phyloP scores from a whole-genome alignment of 106 monocot species.

The Posidonia australis region DNA sequence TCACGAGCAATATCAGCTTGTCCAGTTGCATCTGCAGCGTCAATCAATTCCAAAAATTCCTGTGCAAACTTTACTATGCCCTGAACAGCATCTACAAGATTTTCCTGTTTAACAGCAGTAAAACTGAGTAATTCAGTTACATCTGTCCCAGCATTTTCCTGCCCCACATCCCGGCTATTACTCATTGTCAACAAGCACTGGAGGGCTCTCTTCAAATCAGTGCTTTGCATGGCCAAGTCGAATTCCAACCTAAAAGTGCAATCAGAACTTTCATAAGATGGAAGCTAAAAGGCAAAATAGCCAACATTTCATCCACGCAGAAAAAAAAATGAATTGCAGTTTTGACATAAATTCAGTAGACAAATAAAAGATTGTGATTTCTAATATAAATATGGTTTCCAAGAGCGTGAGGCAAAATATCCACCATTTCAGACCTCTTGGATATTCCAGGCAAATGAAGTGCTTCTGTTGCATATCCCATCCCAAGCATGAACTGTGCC shows the following conservation, averaged over 20 bases:
- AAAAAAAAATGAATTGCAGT: neutral
- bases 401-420: neutral
- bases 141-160: conserved; percentile 53
- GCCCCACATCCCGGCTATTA: conserved; percentile 84
- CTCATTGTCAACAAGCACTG: conserved; percentile 97
- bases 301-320: neutral
- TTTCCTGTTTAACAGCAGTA: conserved; percentile 80
- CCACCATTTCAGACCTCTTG: conserved; percentile 47
- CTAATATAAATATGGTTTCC: neutral
- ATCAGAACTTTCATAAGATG: neutral
- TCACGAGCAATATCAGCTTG: conserved; percentile 92
- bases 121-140: conserved; percentile 80
- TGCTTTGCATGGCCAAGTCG: conserved; percentile 98
- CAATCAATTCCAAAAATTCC: conserved; percentile 91
- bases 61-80: conserved; percentile 92
- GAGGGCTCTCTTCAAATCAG: conserved; percentile 90
- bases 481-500: conserved; percentile 98
- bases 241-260: conserved; percentile 70
- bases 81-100: conserved; percentile 87
- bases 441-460: conserved; percentile 99
- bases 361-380: neutral
- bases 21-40: conserved; percentile 98
- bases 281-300: neutral
- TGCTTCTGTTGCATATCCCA: conserved; percentile 99
- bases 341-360: neutral